Evolutionary conservation across 805 yeast species (phyloP), one percentile per base, ranked within the genome.

Genomic region (Candida insectorum): DNA sequence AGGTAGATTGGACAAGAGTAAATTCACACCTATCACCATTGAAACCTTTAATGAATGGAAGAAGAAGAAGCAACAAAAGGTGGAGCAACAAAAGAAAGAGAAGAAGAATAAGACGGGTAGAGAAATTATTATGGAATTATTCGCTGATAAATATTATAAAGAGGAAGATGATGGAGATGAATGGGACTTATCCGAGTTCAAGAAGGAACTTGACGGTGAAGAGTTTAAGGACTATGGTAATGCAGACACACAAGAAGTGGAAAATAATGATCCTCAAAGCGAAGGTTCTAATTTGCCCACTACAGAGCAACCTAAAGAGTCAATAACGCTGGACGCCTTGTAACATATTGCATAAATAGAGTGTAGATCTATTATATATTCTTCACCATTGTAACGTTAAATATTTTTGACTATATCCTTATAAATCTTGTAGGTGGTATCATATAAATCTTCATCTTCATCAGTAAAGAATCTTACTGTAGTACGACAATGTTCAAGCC

Each of bases 41-140:
- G 88, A 82, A 39, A 58, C 89, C 11, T 93, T 93, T 58, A 72
- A 72, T 20, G 74, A 73, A 51, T 93, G 98, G 97, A 88, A 89
- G 63, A 55, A 62, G 45, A 75, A 77, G 40, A 88, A 87, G 48
- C 62, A 64, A 40, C 74, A 74, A 39, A 74, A 75, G 57, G 80
- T 71, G 61, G 63, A 69, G 26, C 65, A 61, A 40, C 56, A 56
- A 36, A 59, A 54, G 21, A 60, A 51, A 37, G 39, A 56, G 49
- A 41, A 56, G 51, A 31, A 58, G 49, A 24, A 77, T 70, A 55
- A 73, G 66, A 73, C 81, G 6, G 95, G 95, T 45, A 77, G 73
- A 55, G 89, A 85, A 57, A 62, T 81, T 32, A 71, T 85, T 30
- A 63, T 75, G 58, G 74, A 75, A 60, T 73, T 76, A 58, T 79